These are phyloP conservation scores for Saturnispora serradocipensis DNA, from an alignment of 805 yeast genomes.

Conservation along the genomic window DNA sequence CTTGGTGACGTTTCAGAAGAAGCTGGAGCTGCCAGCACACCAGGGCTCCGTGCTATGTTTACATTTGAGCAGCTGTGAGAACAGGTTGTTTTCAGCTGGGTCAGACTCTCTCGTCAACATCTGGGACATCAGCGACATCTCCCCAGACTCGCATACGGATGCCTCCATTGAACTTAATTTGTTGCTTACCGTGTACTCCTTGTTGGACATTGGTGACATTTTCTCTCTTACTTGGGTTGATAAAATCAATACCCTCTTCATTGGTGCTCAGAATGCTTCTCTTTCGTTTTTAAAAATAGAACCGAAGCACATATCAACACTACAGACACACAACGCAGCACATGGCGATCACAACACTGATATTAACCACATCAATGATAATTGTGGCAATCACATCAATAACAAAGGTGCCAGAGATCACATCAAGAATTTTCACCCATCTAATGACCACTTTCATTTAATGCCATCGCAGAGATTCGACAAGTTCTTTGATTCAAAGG, in stretches of 20 bases:
- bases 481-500: conserved; percentile 81
- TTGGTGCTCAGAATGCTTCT: conserved; percentile 91
- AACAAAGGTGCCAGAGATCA: no score
- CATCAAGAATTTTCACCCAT: conserved; percentile 1
- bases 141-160: neutral
- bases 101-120: conserved; percentile 83
- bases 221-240: conserved; percentile 72
- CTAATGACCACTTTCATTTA: conserved; percentile 25
- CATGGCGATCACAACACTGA: conserved; percentile 7
- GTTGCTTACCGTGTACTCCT: conserved; percentile 69
- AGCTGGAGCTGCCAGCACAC: conserved; percentile 49
- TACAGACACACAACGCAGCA: neutral
- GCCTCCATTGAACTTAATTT: conserved; percentile 12
- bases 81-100: conserved; percentile 71
- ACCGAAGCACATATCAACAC: neutral
- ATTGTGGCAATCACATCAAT: conserved; percentile 7
- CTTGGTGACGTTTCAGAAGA: conserved; percentile 50
- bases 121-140: conserved; percentile 51
- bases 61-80: conserved; percentile 43
- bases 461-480: conserved; percentile 65
- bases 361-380: neutral
- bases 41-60: conserved; percentile 69
- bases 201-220: conserved; percentile 87
- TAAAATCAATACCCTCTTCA: conserved; percentile 48
- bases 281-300: conserved; percentile 57